phyloP scores from a whole-genome alignment of 202 grass and related monocot species.

The Hordeum pubiflorum region DNA sequence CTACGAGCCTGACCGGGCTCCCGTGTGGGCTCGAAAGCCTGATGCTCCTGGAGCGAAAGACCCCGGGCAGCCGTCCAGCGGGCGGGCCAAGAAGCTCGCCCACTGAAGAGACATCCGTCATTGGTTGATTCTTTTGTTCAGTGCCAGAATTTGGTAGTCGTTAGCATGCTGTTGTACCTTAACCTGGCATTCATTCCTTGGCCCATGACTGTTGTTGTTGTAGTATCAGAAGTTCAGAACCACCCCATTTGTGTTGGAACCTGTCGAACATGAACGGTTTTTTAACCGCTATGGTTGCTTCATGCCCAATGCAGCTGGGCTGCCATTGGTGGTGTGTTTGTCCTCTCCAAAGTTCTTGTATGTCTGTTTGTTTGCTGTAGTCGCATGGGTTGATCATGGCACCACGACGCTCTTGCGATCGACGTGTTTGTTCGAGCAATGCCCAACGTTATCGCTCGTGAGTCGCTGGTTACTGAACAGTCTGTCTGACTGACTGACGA shows the following conservation, averaged over 20 bases:
- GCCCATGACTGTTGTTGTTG: constrained; percentile 3
- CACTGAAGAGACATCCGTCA: neutral
- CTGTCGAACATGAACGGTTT: neutral
- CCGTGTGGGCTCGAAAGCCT: constrained; percentile 88
- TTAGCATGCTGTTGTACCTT: neutral
- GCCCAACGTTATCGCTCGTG: neutral
- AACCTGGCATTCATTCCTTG: neutral
- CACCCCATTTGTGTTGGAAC: neutral
- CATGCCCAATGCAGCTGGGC: neutral
- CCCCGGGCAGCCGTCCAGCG: constrained; percentile 51
- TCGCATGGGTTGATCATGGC: neutral
- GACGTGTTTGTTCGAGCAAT: neutral
- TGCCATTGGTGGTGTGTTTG: neutral
- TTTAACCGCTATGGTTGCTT: neutral
- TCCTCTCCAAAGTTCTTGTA: neutral
- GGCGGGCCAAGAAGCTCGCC: constrained; percentile 77
- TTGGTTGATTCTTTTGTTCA: constrained; percentile 5
- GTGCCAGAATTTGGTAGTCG: constrained; percentile 20
- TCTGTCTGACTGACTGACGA: neutral
- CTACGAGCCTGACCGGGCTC: constrained; percentile 77
- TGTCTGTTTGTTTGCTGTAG: neutral
- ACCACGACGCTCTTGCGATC: neutral
- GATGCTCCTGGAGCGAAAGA: constrained; percentile 56
- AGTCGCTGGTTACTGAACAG: neutral
- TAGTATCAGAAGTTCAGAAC: neutral